phyloP scores from a whole-genome alignment of 805 yeast genomes.

The Starmerella khaoyaiensis region DNA sequence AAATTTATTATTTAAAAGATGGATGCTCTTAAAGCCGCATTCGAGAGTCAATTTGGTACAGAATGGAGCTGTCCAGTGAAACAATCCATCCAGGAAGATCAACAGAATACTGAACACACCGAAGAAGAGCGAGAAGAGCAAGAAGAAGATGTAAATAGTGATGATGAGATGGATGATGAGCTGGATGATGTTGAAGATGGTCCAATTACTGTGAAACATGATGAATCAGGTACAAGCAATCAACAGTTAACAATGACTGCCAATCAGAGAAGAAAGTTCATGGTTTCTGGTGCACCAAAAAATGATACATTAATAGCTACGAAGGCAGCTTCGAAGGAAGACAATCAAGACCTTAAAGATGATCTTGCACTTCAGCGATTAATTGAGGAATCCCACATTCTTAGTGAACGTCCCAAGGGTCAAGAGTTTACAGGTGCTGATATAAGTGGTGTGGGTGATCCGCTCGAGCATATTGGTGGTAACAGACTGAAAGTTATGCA shows the following conservation, averaged over 20 bases:
- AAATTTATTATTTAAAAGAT: background rate
- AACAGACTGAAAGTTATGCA: constrained; percentile 29
- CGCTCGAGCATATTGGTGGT: constrained; percentile 30
- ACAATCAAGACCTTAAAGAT: constrained; percentile 42
- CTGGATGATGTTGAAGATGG: constrained; percentile 9
- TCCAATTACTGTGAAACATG: constrained; percentile 28
- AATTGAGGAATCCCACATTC: constrained; percentile 55
- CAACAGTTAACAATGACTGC: constrained; percentile 14
- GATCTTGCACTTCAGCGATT: constrained; percentile 58
- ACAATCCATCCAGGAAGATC: background rate
- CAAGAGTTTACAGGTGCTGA: constrained; percentile 27
- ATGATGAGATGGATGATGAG: background rate
- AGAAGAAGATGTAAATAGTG: background rate
- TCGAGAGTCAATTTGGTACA: constrained; percentile 29
- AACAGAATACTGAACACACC: background rate
- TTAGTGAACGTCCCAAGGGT: constrained; percentile 24
- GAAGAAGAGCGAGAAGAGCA: background rate
- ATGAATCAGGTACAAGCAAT: constrained; percentile 21
- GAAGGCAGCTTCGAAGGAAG: constrained; percentile 24
- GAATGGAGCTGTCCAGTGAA: constrained; percentile 23
- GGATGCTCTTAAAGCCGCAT: constrained; percentile 23
- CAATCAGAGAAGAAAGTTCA: constrained; percentile 20
- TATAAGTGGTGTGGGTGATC: constrained; percentile 24
- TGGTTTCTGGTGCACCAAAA: constrained; percentile 27
- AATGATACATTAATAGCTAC: constrained; percentile 13